Base-by-base conservation (phyloP, 495 filamentous ascomycete genomes). In the Rhypophila decipiens region DNA sequence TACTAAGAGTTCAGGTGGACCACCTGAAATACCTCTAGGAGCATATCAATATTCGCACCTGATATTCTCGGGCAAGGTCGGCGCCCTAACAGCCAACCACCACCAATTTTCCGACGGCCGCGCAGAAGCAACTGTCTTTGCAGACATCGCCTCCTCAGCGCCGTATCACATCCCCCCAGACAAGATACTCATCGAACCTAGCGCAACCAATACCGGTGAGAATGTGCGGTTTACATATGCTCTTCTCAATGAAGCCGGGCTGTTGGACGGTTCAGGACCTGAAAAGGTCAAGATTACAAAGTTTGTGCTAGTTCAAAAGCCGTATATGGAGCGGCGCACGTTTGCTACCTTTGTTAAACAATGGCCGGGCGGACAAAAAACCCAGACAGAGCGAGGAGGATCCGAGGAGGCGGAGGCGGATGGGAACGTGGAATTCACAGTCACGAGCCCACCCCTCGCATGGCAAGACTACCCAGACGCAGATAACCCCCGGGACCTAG, bases 311-410 rank as follows among this genome's bases (percentile, higher is more conserved):
- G 63, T 67, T 24, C 67, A 68, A 44, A 68, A 68, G 47, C 67
- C 65, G 20, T 70, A 70, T 40, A 70, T 70, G 67, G 67, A 70
- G 29, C 50, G 67, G 35, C 51, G 67, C 10, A 67, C 63, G 9
- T 70, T 59, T 33, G 65, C 63, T 3, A 70, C 65, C 0, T 68
- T 68, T 43, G 59, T 60, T 37, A 61, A 57, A 55, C 67, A 68
- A 49, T 70, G 67, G 67, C 67, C 66, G 0, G 57, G 53, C 18
- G 17, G 23, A 11, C 29, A 1, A 15, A 21, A 19, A 5, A 5
- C 10, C 10, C 5, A 9, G 5, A 5, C 5, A 5, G 35, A 17
- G 8, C 8, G 29, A 13, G 29, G 29, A 13, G 37, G 23, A 4
- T 42, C 11, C 15, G 42, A 33, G 12, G 23, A 27, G n/a, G 15